Evolutionary conservation across 192 early-diverging fungal genomes (phyloP).

Genomic region (Coemansia asiatica): DNA sequence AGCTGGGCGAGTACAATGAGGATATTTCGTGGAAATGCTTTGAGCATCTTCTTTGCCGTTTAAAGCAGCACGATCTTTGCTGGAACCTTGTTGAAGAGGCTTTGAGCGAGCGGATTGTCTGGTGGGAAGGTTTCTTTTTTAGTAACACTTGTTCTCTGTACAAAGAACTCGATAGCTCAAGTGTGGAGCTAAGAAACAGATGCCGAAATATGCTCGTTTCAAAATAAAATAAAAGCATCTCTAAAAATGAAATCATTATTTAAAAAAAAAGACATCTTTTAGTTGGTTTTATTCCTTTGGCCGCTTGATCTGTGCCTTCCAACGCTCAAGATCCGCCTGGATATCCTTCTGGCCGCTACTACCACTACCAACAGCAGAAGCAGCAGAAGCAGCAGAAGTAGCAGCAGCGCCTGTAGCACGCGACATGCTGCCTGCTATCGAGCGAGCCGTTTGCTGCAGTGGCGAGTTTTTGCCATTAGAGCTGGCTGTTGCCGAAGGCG

Average conservation of each 20-base stretch:
- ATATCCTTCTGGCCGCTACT: constrained; percentile 46
- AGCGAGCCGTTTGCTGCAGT: constrained; percentile 24
- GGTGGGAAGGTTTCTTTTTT: constrained; percentile 23
- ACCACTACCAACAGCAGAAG: no score
- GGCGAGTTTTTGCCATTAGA: constrained; percentile 41
- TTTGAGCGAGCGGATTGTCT: constrained; percentile 21
- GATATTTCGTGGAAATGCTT: constrained; percentile 23
- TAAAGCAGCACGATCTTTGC: background rate
- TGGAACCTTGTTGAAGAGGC: constrained; percentile 7
- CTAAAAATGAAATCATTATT: background rate
- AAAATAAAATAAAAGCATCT: background rate
- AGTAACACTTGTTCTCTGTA: background rate
- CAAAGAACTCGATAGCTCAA: background rate
- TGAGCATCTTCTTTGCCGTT: background rate
- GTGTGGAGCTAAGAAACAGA: background rate
- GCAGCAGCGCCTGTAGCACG: constrained; percentile 19
- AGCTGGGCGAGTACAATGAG: constrained; percentile 29
- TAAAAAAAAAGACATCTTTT: background rate
- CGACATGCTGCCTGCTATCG: constrained; percentile 21
- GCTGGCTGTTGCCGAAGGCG: constrained; percentile 25
- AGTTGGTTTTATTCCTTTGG: constrained; percentile 38
- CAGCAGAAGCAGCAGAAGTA: background rate
- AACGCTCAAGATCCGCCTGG: constrained; percentile 48
- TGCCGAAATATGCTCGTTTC: background rate
- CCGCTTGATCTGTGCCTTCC: constrained; percentile 49